Evolutionary conservation across 2,329 filamentous ascomycete genomes (phyloP).

Genomic region (Pestalotiopsis fici): DNA sequence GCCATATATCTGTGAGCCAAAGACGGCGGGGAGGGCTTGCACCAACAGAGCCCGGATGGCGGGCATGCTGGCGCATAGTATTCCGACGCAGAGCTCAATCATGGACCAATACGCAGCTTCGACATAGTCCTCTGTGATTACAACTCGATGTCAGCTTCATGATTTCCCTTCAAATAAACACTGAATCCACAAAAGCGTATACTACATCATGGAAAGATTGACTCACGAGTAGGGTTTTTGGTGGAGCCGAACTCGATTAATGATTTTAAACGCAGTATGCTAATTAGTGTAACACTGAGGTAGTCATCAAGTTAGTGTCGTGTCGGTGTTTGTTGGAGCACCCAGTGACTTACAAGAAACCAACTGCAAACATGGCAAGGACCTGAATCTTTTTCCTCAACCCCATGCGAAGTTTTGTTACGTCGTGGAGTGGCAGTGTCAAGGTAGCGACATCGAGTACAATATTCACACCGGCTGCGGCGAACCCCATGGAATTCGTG

Average conservation of each 20-base stretch:
- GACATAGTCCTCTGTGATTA: slow-evolving; percentile 9
- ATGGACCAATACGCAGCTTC: slow-evolving; percentile 19
- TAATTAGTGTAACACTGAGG: slow-evolving; percentile 20
- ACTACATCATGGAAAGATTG: neutral
- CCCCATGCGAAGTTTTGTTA: slow-evolving; percentile 16
- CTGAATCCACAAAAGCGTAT: too few species aligned
- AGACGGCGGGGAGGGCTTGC: neutral
- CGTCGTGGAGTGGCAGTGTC: slow-evolving; percentile 17
- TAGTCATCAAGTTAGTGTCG: too few species aligned
- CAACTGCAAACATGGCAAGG: slow-evolving; percentile 22
- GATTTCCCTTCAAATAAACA: too few species aligned
- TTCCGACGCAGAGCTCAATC: slow-evolving; percentile 20
- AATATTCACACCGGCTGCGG: slow-evolving; percentile 17
- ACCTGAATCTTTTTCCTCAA: slow-evolving; percentile 20
- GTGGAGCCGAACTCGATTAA: slow-evolving; percentile 10
- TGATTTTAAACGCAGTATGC: slow-evolving; percentile 18
- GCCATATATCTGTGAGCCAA: neutral
- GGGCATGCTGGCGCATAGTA: slow-evolving; percentile 23
- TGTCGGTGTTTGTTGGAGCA: neutral
- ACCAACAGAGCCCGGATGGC: slow-evolving; percentile 17
- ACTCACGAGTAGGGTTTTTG: slow-evolving; percentile 6
- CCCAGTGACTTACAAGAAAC: slow-evolving; percentile 15
- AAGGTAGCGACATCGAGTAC: slow-evolving; percentile 17
- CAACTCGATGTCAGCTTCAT: too few species aligned
- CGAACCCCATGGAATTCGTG: slow-evolving; percentile 19